Conservation (phyloP, 208 protist genomes). For the Trypanosoma brucei region DNA sequence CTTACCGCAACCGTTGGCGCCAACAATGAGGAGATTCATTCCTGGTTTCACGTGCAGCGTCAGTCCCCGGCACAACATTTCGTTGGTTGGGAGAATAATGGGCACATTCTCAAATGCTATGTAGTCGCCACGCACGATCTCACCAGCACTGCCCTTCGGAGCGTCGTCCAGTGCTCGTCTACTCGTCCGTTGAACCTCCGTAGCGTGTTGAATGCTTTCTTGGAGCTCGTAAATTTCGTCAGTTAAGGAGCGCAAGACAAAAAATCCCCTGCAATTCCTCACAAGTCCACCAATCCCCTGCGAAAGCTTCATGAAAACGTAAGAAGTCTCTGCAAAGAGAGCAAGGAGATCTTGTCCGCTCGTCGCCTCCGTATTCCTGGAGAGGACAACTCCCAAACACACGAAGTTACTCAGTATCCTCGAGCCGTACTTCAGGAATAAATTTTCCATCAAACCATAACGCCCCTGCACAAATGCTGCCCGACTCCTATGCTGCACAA, state of each 20-base stretch:
- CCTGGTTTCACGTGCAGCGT: slow-evolving; percentile 76
- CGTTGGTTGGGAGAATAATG: slow-evolving; percentile 49
- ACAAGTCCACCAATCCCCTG: slow-evolving; percentile 16
- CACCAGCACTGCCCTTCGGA: slow-evolving; percentile 13
- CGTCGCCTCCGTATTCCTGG: slow-evolving; percentile 8
- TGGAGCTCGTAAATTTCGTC: slow-evolving; percentile 45
- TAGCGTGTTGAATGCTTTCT: slow-evolving; percentile 31
- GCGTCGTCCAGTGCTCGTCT: background rate
- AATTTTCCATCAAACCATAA: slow-evolving; percentile 44
- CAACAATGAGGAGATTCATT: slow-evolving; percentile 88
- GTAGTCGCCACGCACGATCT: slow-evolving; percentile 47
- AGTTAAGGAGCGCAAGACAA: slow-evolving; percentile 51
- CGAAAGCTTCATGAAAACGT: slow-evolving; percentile 41
- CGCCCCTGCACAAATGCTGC: slow-evolving; percentile 43
- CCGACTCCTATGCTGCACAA: slow-evolving; percentile 44
- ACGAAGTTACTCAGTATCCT: slow-evolving; percentile 43
- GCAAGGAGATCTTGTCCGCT: slow-evolving; percentile 14
- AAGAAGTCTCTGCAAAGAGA: slow-evolving; percentile 36
- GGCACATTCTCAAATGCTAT: slow-evolving; percentile 81
- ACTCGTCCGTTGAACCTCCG: slow-evolving; percentile 9
- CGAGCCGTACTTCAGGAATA: slow-evolving; percentile 60
- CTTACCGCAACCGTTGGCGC: slow-evolving; percentile 91
- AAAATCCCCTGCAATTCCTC: slow-evolving; percentile 38
- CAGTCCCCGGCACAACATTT: slow-evolving; percentile 53
- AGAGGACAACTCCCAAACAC: slow-evolving; percentile 27